phyloP scores from a whole-genome alignment of 805 yeast genomes.

The Saturnispora ahearnii region DNA sequence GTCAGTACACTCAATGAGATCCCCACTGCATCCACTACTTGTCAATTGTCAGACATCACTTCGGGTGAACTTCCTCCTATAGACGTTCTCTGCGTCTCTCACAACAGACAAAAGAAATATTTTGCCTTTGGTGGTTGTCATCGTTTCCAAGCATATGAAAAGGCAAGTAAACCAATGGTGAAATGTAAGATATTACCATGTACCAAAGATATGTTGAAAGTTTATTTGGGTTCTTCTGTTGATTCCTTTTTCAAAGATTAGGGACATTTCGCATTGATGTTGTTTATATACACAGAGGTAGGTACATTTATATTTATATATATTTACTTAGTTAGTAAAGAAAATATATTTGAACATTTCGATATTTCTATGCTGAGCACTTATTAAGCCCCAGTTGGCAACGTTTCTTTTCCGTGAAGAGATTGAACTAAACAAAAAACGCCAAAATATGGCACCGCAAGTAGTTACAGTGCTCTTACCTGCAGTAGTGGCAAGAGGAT shows the following conservation, averaged over 20 bases:
- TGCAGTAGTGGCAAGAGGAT: neutral
- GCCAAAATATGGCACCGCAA: neutral
- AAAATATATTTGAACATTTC: no score
- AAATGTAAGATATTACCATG: slow-evolving; percentile 69
- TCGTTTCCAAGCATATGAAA: slow-evolving; percentile 78
- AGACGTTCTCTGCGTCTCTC: slow-evolving; percentile 63
- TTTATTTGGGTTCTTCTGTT: slow-evolving; percentile 66
- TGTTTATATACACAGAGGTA: no score
- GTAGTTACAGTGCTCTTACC: neutral
- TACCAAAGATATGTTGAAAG: slow-evolving; percentile 53
- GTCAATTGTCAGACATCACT: slow-evolving; percentile 35
- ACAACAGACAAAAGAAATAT: slow-evolving; percentile 50
- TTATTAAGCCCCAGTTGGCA: neutral
- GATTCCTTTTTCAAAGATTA: slow-evolving; percentile 36
- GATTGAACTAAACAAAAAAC: neutral
- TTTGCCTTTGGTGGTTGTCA: slow-evolving; percentile 92
- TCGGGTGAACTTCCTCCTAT: slow-evolving; percentile 74
- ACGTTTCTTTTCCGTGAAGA: neutral
- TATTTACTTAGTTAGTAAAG: neutral
- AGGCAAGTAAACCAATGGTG: slow-evolving; percentile 40
- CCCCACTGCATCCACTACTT: slow-evolving; percentile 59
- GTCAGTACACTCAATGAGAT: slow-evolving; percentile 54
- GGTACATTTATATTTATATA: neutral
- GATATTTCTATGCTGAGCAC: neutral
- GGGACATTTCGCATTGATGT: neutral